Base-by-base conservation (phyloP, 768 basidiomycete species). In the Holtermanniella nyarrowii region DNA sequence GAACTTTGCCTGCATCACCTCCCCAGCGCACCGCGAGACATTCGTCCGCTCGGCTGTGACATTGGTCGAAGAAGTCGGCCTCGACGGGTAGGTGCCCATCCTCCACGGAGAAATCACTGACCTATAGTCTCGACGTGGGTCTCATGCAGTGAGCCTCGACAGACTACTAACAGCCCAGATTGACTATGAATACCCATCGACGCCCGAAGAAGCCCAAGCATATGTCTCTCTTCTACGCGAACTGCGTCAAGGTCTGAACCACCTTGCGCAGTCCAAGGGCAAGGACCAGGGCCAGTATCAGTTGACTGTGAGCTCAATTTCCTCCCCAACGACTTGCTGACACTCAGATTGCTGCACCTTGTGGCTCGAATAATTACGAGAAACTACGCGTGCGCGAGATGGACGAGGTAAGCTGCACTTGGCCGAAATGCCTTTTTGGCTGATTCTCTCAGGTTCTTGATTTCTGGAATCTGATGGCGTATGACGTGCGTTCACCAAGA, bases 391-490 rank as follows among this genome's bases (percentile, higher is more conserved):
- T 89, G 43, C 73, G 71, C 21, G 86, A 86, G 55, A 97, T 99
- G 91, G 84, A 90, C 67, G 76, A 76, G 41, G 57, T 57, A 14
- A 47, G 53, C 16, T 23, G 23, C 18, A 25, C 12, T 10, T 37
- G 22, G 25, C 16, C 18, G 23, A n/a, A 3, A 10, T 20, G 14
- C 16, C 16, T 14, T 47, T 21, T 13, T 12, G 16, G 18, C 16
- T 31, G 37, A 24, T 41, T 46, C 25, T 22, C 21, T 13, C 46
- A 52, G 53, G 82, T 78, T 52, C 81, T 99, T 21, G 86, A 88
- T 63, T 90, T 96, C 69, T 97, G 90, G 91, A 97, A 99, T 68
- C 73, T 99, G 70, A 99, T 99, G 95, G 82, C 80, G 53, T 37
- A 37, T 16, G 31, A 37, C 31, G 31, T 37, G 31, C 7, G 31